Evolutionary conservation across 2,329 filamentous ascomycete species (phyloP), one percentile per base, ranked within the genome.

Genomic region (Nigrospora sphaerica): DNA sequence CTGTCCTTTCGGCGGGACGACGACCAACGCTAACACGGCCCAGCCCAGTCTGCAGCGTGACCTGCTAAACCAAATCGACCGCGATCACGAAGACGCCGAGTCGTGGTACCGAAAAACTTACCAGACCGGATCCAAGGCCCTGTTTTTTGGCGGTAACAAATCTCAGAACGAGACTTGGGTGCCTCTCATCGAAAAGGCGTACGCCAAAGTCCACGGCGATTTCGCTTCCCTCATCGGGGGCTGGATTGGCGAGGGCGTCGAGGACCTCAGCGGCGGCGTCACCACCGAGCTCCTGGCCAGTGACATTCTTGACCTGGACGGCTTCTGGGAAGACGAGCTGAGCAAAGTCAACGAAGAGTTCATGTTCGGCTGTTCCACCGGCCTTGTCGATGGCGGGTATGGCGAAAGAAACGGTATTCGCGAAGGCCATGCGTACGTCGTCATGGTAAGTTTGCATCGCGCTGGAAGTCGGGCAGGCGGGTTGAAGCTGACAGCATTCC

Each of bases 151-250:
- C 2, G 83, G 86, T 57, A 88, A 84, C 65, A 78, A 78, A 49
- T 80, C 88, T 51, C 79, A 83, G 32, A 88, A 89, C 58, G 87
- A 92, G 62, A 92, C 86, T 0, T 93, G 88, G 88, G 72, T 92
- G 6, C 85, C 87, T 0, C 67, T 93, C 19, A 70, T 91, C 2
- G 86, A 92, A 58, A 92, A 92, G 63, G 88, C 88, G 1, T 92
- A 87, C 59, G 88, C 88, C 17, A 93, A 93, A 63, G 85, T 85
- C 0, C 88, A 93, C 55, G 87, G 86, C 3, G 86, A 90, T 54
- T 91, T 85, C 54, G 79, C 73, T 14, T 78, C 85, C 0, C 80
- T 90, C 34, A 73, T 81, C 32, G 85, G 85, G 19, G 85, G 85
- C 9, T 88, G 82, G 65, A 83, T 85, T 16, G 84, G 78, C 6